Evolutionary conservation across 306 rosid genomes (phyloP).

Genomic region (Cicer arietinum): DNA sequence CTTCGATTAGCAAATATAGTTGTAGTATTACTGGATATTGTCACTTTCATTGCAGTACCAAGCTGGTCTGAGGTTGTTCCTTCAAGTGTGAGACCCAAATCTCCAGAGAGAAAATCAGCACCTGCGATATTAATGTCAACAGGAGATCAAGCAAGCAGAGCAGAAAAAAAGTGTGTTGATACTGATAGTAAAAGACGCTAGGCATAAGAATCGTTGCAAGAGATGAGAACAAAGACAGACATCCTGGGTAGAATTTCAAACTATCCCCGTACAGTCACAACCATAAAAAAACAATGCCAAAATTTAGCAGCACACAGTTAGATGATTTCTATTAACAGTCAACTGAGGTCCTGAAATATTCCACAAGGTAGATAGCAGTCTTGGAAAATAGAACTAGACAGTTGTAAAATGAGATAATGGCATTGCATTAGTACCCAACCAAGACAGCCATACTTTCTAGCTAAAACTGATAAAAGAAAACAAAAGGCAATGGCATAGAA

Average conservation of each 20-base stretch:
- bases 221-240: constrained; percentile 35
- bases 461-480: constrained; percentile 36
- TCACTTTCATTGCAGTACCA: constrained; percentile 84
- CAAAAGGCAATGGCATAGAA: constrained; percentile 19
- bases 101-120: constrained; percentile 93
- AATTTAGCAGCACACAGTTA: constrained; percentile 4
- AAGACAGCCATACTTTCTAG: constrained; percentile 19
- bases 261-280: neutral
- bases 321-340: constrained; percentile 17
- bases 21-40: constrained; percentile 69
- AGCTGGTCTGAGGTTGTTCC: constrained; percentile 95
- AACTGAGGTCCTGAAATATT: constrained; percentile 25
- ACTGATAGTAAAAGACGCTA: constrained; percentile 1
- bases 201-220: constrained; percentile 1
- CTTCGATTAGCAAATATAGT: constrained; percentile 83
- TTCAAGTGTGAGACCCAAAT: constrained; percentile 84
- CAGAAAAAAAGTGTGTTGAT: constrained; percentile 32
- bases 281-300: constrained; percentile 10
- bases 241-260: neutral
- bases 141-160: constrained; percentile 44
- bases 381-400: constrained; percentile 15
- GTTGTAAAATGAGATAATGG: constrained; percentile 28
- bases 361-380: constrained; percentile 16
- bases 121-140: constrained; percentile 60
- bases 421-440: constrained; percentile 25